phyloP scores from a whole-genome alignment of 129 eudicot species.

The Escallonia herrerae region DNA sequence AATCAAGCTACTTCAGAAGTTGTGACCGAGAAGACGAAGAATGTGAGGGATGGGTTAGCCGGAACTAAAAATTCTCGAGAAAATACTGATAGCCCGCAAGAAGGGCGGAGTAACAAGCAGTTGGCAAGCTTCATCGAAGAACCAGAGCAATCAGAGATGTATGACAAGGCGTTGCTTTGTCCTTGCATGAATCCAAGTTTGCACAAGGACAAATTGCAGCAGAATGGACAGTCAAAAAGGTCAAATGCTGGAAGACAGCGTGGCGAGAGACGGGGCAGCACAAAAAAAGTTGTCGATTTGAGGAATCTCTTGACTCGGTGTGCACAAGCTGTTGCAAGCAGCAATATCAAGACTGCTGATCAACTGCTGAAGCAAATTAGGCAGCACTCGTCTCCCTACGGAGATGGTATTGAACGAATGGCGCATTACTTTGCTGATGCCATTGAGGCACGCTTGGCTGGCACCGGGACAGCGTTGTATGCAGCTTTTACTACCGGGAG shows the following conservation, averaged over 20 bases:
- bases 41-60: neutral
- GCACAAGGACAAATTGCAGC: conserved; percentile 15
- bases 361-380: conserved; percentile 23
- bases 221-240: conserved; percentile 16
- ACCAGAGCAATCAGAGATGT: conserved; percentile 23
- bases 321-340: conserved; percentile 24
- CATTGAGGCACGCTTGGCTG: conserved; percentile 38
- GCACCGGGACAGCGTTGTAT: conserved; percentile 22
- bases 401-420: conserved; percentile 23
- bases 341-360: neutral
- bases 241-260: conserved; percentile 29
- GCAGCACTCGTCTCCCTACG: conserved; percentile 34
- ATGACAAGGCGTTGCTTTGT: conserved; percentile 35
- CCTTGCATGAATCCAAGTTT: conserved; percentile 19
- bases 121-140: conserved; percentile 40
- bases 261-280: conserved; percentile 18
- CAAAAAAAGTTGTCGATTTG: conserved; percentile 24
- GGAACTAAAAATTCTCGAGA: conserved; percentile 32
- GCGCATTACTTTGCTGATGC: conserved; percentile 41
- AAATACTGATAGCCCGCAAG: conserved; percentile 18
- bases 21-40: neutral
- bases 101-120: conserved; percentile 41
- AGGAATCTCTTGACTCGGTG: conserved; percentile 23
- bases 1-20: neutral
- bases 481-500: neutral